phyloP scores from a whole-genome alignment of 1,284 basidiomycete species.

The Hemileia vastatrix region DNA sequence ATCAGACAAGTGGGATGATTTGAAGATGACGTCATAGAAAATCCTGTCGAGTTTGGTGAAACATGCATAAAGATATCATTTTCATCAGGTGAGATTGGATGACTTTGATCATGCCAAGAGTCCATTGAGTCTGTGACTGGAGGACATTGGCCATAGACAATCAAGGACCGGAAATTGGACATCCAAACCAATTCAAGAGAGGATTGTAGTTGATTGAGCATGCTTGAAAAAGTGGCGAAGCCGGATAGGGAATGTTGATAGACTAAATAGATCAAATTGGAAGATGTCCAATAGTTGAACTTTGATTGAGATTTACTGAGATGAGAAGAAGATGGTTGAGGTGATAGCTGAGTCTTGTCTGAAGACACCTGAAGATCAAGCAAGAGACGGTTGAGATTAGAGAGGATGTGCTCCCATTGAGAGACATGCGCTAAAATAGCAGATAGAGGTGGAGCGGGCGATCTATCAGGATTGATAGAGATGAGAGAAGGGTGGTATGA shows the following conservation, averaged over 20 bases:
- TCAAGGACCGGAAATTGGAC: background rate
- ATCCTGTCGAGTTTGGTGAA: background rate
- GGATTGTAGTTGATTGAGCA: conserved; percentile 2
- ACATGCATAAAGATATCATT: too few relatives aligned
- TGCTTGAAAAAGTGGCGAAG: background rate
- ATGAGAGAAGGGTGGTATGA: conserved; percentile 6
- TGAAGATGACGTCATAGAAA: conserved; percentile 4
- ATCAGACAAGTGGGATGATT: conserved; percentile 2
- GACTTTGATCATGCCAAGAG: too few relatives aligned
- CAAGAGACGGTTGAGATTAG: background rate
- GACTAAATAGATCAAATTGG: conserved; percentile 6
- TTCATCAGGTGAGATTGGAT: background rate
- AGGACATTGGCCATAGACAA: conserved; percentile 14
- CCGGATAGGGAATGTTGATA: conserved; percentile 6
- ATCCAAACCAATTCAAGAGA: conserved; percentile 10
- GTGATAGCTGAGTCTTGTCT: too few relatives aligned
- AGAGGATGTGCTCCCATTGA: background rate
- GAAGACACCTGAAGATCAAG: background rate
- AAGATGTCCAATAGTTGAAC: background rate
- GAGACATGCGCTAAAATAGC: background rate
- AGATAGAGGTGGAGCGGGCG: conserved; percentile 4
- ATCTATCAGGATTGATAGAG: background rate
- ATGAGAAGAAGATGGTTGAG: background rate
- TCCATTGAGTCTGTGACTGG: too few relatives aligned
- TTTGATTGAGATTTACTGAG: background rate